Evolutionary conservation across 23 red algal species (phyloP).

Genomic region (Cyanidiococcus yangmingshanensis): DNA sequence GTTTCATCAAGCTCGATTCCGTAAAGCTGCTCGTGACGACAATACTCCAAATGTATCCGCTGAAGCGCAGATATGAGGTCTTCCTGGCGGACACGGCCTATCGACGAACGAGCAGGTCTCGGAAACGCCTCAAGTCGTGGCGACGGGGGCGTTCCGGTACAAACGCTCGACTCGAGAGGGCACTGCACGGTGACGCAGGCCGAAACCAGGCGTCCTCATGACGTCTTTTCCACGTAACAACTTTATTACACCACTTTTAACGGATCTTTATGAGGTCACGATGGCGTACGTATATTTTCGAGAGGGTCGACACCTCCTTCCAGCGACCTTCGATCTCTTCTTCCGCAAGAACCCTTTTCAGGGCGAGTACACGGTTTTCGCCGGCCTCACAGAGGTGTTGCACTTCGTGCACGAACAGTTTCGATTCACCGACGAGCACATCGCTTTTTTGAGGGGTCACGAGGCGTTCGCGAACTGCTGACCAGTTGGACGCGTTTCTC

Average conservation of each 20-base stretch:
- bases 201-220: neutral
- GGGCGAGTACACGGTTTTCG: slow-evolving; percentile 40
- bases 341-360: slow-evolving; percentile 52
- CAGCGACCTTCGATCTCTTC: slow-evolving; percentile 55
- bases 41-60: too few species aligned
- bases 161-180: too few species aligned
- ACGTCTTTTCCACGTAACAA: neutral
- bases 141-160: too few species aligned
- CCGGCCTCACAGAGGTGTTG: slow-evolving; percentile 43
- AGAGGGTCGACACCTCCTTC: slow-evolving; percentile 19
- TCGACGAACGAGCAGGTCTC: too few species aligned
- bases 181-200: too few species aligned
- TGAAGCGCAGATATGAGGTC: too few species aligned
- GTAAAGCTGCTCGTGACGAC: too few species aligned
- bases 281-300: slow-evolving; percentile 79
- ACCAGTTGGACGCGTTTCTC: slow-evolving; percentile 39
- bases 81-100: too few species aligned
- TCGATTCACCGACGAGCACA: slow-evolving; percentile 33
- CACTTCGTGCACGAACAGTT: slow-evolving; percentile 35
- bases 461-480: slow-evolving; percentile 3
- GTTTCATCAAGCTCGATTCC: too few species aligned
- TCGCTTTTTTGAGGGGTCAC: slow-evolving; percentile 20
- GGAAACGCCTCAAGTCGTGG: too few species aligned
- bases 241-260: slow-evolving; percentile 30
- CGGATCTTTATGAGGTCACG: slow-evolving; percentile 74